Conservation (phyloP, 805 yeast species). For the Candida taoyuanica region DNA sequence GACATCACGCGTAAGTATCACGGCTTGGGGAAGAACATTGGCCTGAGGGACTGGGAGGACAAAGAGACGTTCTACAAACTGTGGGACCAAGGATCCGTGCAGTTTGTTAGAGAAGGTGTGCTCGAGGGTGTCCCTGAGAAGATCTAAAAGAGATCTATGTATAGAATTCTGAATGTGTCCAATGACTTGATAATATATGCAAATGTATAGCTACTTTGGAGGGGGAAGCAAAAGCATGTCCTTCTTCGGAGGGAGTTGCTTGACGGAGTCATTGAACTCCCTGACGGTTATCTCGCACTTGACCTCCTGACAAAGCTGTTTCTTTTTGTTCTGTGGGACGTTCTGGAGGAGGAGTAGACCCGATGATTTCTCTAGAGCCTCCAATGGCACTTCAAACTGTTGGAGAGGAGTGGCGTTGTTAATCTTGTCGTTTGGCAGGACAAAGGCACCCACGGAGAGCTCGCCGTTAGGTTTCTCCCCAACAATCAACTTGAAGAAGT, state of each 20-base stretch:
- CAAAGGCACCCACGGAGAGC: conserved; percentile 86
- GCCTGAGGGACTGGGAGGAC: conserved; percentile 12
- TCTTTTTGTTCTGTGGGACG: conserved; percentile 52
- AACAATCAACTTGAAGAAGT: conserved; percentile 85
- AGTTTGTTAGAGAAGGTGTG: conserved; percentile 8
- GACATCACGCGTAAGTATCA: conserved; percentile 10
- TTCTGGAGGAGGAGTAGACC: conserved; percentile 79
- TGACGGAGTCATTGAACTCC: conserved; percentile 53
- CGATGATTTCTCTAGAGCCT: conserved; percentile 80
- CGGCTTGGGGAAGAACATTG: conserved; percentile 8
- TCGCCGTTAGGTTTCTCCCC: conserved; percentile 58
- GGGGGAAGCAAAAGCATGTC: conserved; percentile 13
- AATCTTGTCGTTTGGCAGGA: conserved; percentile 82
- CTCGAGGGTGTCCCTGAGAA: conserved; percentile 3
- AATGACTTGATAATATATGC: background rate
- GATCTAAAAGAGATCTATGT: background rate
- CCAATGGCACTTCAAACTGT: conserved; percentile 80
- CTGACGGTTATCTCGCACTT: conserved; percentile 76
- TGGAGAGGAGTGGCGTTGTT: conserved; percentile 66
- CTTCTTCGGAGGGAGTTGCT: conserved; percentile 14
- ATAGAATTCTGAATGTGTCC: background rate
- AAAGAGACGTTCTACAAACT: conserved; percentile 4
- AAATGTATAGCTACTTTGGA: conserved; percentile 4
- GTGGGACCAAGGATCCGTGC: conserved; percentile 7
- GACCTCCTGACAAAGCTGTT: conserved; percentile 73